These are phyloP conservation scores for Phragmites australis DNA, from an alignment of 176 grass and related monocot genomes.

Conservation along the genomic window DNA sequence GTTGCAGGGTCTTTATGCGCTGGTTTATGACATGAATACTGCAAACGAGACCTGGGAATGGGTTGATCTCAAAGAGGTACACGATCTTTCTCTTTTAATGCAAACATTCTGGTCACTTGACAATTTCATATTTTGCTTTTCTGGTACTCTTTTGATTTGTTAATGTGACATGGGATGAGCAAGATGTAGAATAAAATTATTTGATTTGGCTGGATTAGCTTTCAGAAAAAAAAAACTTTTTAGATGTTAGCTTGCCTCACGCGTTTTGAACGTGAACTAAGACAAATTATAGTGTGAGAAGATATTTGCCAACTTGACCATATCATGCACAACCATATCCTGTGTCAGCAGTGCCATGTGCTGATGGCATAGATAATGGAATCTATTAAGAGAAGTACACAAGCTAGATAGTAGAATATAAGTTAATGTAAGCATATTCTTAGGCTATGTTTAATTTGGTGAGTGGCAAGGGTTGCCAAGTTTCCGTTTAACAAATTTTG, in stretches of 20 bases:
- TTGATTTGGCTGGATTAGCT: conserved; percentile 9
- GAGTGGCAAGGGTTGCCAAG: not conserved
- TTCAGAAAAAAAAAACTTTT: not conserved
- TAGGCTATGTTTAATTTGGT: not conserved
- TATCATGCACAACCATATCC: not conserved
- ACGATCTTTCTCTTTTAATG: conserved; percentile 19
- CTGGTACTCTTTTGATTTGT: not conserved
- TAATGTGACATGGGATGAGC: not conserved
- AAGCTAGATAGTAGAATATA: not conserved
- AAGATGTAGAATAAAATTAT: not conserved
- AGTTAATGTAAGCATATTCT: not conserved
- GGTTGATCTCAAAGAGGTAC: conserved; percentile 87
- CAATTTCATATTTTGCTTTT: conserved; percentile 8
- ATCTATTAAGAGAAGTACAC: conserved; percentile 18
- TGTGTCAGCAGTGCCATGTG: conserved; percentile 19
- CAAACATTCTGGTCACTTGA: not conserved
- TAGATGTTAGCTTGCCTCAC: not conserved
- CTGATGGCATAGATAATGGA: not conserved
- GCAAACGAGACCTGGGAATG: conserved; percentile 80
- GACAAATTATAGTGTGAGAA: not conserved
- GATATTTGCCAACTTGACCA: not conserved
- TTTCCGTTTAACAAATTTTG: not conserved
- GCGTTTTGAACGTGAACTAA: not conserved
- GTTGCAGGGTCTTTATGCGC: conserved; percentile 64
- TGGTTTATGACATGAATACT: conserved; percentile 87